Percentiles rank a stretch among this genome's conserved stretches.
Evolutionary conservation across 768 basidiomycete genomes (phyloP).

Genomic region (Russula earlei): DNA sequence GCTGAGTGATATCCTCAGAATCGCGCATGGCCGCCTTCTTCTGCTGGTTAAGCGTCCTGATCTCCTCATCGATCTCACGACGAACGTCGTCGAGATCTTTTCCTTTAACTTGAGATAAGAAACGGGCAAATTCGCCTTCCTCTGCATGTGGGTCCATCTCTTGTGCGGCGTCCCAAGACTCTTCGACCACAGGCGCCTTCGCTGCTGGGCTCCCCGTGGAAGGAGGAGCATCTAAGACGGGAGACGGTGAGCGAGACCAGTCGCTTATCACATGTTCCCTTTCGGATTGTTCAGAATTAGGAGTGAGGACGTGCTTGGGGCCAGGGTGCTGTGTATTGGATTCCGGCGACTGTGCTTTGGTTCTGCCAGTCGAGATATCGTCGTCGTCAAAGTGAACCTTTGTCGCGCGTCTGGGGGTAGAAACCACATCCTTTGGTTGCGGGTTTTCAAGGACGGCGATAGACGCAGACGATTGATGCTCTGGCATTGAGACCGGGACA

Average conservation of each 20-base stretch:
- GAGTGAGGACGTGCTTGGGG: neutral
- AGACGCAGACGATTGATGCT: neutral
- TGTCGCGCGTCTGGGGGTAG: neutral
- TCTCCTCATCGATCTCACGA: slow-evolving; percentile 88
- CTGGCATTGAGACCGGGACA: slow-evolving; percentile 4
- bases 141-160: slow-evolving; percentile 76
- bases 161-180: slow-evolving; percentile 71
- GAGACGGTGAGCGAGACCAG: slow-evolving; percentile 34
- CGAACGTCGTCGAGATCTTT: slow-evolving; percentile 72
- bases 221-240: slow-evolving; percentile 20
- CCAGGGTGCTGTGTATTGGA: neutral
- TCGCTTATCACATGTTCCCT: slow-evolving; percentile 25
- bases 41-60: slow-evolving; percentile 69
- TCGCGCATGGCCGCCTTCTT: slow-evolving; percentile 86
- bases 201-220: slow-evolving; percentile 6
- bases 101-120: slow-evolving; percentile 86
- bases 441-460: neutral
- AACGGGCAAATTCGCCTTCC: slow-evolving; percentile 84
- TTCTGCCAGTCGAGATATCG: neutral
- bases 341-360: neutral
- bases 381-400: slow-evolving; percentile 8
- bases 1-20: slow-evolving; percentile 89
- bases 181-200: slow-evolving; percentile 30
- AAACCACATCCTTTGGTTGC: neutral
- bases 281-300: neutral